Evolutionary conservation across 257 asterid genomes (phyloP).

Genomic region (Solanum microdontum): DNA sequence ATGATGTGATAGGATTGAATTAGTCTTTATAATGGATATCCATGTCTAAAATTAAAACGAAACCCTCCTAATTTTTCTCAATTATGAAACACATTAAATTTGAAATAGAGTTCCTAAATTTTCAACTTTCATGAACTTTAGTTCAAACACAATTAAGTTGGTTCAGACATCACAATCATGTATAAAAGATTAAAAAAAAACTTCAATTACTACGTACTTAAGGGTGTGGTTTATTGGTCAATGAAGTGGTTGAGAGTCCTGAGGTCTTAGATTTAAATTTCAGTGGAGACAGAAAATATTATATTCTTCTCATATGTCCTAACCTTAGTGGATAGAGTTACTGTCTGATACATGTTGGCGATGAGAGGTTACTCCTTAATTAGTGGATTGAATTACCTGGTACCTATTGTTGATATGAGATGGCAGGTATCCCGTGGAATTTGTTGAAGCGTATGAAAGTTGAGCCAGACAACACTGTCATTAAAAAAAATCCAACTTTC

Average conservation of each 20-base stretch:
- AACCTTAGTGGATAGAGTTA: neutral
- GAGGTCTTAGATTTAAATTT: too few relatives aligned
- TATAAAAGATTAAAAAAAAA: too few relatives aligned
- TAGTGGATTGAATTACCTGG: neutral
- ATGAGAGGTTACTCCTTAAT: neutral
- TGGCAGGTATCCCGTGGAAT: neutral
- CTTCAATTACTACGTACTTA: too few relatives aligned
- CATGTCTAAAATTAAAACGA: neutral
- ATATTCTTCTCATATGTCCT: too few relatives aligned
- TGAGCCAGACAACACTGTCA: neutral
- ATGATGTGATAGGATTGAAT: neutral
- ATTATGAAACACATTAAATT: neutral
- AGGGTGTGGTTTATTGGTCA: neutral
- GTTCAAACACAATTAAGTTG: neutral
- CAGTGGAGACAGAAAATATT: neutral
- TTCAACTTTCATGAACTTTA: neutral
- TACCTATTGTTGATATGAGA: neutral
- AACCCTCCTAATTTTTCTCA: neutral
- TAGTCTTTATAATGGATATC: neutral
- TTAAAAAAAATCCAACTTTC: neutral
- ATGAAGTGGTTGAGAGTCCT: neutral
- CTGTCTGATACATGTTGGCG: neutral
- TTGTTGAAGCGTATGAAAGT: neutral
- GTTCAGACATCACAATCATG: neutral
- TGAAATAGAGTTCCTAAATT: neutral